Conservation (phyloP, 257 asterid species). For the Jacaranda mimosifolia region DNA sequence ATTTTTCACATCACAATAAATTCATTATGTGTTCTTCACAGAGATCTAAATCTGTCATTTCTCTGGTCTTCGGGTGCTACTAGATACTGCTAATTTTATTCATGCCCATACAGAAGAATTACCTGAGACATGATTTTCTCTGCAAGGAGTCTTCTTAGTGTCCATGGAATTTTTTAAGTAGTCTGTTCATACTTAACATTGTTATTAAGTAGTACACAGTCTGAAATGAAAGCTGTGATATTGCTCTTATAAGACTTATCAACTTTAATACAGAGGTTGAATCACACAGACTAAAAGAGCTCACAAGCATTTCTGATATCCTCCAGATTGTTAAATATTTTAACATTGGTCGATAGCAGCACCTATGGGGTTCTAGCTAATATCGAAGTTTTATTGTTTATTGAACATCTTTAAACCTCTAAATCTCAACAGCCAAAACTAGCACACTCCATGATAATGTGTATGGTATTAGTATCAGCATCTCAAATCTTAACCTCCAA, state of each 20-base stretch:
- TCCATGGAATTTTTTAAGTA: neutral
- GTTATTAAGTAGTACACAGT: neutral
- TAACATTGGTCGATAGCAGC: slow-evolving; percentile 8
- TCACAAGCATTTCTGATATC: slow-evolving; percentile 7
- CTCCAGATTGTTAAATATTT: neutral
- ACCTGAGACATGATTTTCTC: neutral
- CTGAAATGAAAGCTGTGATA: slow-evolving; percentile 13
- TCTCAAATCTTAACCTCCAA: neutral
- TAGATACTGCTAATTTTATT: slow-evolving; percentile 7
- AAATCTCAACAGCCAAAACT: neutral
- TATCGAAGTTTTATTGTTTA: neutral
- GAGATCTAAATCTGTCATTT: neutral
- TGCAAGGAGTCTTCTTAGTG: neutral
- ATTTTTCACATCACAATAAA: neutral
- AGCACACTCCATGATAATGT: neutral
- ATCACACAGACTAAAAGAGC: neutral
- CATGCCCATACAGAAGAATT: neutral
- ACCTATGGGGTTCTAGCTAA: neutral
- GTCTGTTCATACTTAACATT: neutral
- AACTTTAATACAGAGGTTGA: neutral
- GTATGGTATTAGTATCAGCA: neutral
- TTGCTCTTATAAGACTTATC: slow-evolving; percentile 12
- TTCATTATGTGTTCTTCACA: neutral
- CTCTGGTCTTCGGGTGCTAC: neutral
- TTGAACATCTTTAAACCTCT: neutral